Evolutionary conservation across 1,284 basidiomycete species (phyloP).

Genomic region (Psilocybe mexicana): DNA sequence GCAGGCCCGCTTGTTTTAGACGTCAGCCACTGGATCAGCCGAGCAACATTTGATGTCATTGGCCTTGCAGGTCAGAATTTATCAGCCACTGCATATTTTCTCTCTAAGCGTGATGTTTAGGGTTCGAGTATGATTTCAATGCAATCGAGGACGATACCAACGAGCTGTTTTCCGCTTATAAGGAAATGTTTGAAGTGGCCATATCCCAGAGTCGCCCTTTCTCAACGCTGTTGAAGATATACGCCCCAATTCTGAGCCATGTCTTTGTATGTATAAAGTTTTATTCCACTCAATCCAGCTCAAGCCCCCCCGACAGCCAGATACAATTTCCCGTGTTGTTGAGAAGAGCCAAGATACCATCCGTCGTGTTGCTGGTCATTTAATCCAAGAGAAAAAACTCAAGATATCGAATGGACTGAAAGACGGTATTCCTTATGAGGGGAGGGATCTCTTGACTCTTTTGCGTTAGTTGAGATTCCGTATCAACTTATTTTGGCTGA

Average conservation of each 20-base stretch:
- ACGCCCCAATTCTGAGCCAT: conserved; percentile 56
- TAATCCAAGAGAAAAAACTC: conserved; percentile 72
- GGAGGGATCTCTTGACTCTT: conserved; percentile 67
- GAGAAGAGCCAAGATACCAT: conserved; percentile 62
- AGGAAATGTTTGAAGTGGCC: conserved; percentile 77
- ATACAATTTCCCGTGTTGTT: conserved; percentile 49
- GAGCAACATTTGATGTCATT: conserved; percentile 81
- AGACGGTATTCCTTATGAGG: conserved; percentile 46
- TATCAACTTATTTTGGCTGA: neutral
- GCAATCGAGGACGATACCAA: conserved; percentile 75
- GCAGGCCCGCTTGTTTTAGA: conserved; percentile 45
- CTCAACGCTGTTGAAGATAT: conserved; percentile 53
- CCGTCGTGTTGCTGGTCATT: conserved; percentile 60
- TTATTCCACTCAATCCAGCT: neutral
- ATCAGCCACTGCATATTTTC: neutral
- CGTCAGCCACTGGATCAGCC: conserved; percentile 71
- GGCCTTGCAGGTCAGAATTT: conserved; percentile 61
- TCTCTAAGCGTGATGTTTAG: conserved; percentile 34
- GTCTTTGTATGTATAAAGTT: conserved; percentile 51
- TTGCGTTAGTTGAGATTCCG: conserved; percentile 48
- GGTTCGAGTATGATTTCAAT: conserved; percentile 79
- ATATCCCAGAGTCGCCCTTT: conserved; percentile 54
- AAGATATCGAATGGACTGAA: conserved; percentile 59
- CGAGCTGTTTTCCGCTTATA: conserved; percentile 74
- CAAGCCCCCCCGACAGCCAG: conserved; percentile 45